Conservation (phyloP, 495 filamentous ascomycete genomes). For the Penicillium ucsense region DNA sequence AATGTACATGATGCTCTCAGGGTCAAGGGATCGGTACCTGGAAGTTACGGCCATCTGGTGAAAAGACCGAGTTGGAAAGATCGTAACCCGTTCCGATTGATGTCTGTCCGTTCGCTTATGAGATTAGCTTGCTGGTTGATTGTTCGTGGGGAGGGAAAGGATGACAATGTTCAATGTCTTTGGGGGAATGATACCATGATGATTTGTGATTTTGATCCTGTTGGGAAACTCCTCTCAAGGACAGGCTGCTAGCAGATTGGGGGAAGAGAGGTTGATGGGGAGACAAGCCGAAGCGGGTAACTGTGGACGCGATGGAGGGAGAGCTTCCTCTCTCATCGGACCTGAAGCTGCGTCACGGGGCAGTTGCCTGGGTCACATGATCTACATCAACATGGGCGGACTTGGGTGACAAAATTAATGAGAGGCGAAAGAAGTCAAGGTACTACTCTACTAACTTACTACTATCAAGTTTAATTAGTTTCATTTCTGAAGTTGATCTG, state of each 20-base stretch:
- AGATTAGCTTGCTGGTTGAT: conserved; percentile 3
- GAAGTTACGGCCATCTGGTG: conserved; percentile 96
- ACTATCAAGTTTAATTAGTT: no score
- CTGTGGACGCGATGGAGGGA: conserved; percentile 10
- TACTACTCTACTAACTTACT: no score
- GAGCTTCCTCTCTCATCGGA: conserved; percentile 8
- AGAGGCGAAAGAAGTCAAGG: neutral
- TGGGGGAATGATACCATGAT: conserved; percentile 24
- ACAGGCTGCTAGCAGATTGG: conserved; percentile 1
- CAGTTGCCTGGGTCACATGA: conserved; percentile 17
- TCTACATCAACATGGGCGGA: neutral
- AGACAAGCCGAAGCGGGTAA: neutral
- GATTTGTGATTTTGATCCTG: conserved; percentile 3
- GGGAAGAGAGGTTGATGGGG: conserved; percentile 2
- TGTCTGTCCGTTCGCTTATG: conserved; percentile 46
- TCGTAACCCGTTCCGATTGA: conserved; percentile 99
- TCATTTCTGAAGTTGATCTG: no score
- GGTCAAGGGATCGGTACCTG: conserved; percentile 43
- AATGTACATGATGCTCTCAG: no score
- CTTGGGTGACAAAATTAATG: neutral
- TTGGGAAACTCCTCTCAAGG: neutral
- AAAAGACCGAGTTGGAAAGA: conserved; percentile 98
- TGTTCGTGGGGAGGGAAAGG: neutral
- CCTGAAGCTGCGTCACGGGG: conserved; percentile 20
- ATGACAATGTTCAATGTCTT: neutral